A percentile compares a stretch with the other conserved stretches of the same genome.
These are phyloP conservation scores for Lachancea meyersii DNA, from an alignment of 805 yeast species.

Conservation along the genomic window DNA sequence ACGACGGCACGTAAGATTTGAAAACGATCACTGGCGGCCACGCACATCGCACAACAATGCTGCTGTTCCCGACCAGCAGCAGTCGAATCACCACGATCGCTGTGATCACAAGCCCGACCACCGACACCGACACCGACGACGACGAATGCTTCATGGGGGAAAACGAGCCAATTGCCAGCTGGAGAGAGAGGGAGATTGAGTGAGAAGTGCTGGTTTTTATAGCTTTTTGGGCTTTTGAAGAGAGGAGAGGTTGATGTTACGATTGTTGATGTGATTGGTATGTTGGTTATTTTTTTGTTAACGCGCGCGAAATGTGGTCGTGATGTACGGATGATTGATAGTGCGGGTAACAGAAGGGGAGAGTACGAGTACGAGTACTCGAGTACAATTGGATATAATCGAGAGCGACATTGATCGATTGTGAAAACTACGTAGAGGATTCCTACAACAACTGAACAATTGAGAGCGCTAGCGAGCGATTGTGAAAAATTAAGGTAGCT, in stretches of 20 bases:
- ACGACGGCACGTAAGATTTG: constrained; percentile 32
- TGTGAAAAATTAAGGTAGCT: no score
- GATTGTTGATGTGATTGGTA: neutral
- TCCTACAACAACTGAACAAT: no score
- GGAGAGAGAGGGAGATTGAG: neutral
- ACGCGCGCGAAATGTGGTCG: no score
- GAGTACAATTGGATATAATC: neutral
- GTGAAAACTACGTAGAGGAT: no score
- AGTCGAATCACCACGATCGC: constrained; percentile 10
- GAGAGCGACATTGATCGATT: no score
- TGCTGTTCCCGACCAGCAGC: constrained; percentile 3
- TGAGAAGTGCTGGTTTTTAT: neutral
- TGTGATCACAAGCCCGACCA: constrained; percentile 9
- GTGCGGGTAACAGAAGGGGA: neutral
- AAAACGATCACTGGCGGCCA: constrained; percentile 14
- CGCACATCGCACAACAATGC: constrained; percentile 9
- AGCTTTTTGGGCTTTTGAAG: no score
- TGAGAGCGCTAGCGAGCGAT: no score
- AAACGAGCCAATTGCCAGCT: neutral
- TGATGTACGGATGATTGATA: neutral
- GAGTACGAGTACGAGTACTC: neutral
- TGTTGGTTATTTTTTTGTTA: no score
- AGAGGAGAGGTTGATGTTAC: neutral
- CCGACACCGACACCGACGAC: constrained; percentile 8
- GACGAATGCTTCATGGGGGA: constrained; percentile 7